Conservation (phyloP, 257 asterid genomes). For the Nicotiana undulata region DNA sequence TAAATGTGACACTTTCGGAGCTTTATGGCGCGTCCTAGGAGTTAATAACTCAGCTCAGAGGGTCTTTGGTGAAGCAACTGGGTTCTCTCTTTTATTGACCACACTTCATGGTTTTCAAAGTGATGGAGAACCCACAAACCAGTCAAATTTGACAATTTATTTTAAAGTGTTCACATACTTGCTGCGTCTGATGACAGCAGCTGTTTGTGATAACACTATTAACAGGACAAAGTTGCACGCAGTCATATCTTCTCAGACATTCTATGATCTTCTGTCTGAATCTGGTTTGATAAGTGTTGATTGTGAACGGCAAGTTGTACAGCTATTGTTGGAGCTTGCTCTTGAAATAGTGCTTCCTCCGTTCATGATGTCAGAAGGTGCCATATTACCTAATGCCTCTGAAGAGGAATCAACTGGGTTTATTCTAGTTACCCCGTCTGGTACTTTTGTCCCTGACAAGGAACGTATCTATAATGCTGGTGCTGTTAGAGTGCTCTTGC, state of each 20-base stretch:
- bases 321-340: conserved; percentile 84
- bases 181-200: conserved; percentile 82
- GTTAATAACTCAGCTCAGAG: conserved; percentile 77
- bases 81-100: conserved; percentile 87
- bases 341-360: conserved; percentile 91
- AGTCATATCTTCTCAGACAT: conserved; percentile 67
- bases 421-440: conserved; percentile 56
- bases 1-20: conserved; percentile 87
- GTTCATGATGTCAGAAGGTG: conserved; percentile 50
- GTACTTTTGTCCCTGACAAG: conserved; percentile 61
- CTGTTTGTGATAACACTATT: conserved; percentile 71
- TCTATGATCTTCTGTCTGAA: conserved; percentile 81
- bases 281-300: conserved; percentile 86
- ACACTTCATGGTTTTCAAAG: conserved; percentile 81
- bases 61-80: conserved; percentile 98
- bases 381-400: conserved; percentile 25
- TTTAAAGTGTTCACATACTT: conserved; percentile 73
- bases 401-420: conserved; percentile 55
- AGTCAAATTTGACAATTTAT: conserved; percentile 27
- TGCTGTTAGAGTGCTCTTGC: conserved; percentile 81
- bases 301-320: conserved; percentile 88
- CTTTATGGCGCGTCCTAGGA: conserved; percentile 87
- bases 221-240: conserved; percentile 73
- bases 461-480: conserved; percentile 88
- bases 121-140: conserved; percentile 44